Evolutionary conservation across 2,329 filamentous ascomycete genomes (phyloP).

Genomic region (Bretziella fagacearum): DNA sequence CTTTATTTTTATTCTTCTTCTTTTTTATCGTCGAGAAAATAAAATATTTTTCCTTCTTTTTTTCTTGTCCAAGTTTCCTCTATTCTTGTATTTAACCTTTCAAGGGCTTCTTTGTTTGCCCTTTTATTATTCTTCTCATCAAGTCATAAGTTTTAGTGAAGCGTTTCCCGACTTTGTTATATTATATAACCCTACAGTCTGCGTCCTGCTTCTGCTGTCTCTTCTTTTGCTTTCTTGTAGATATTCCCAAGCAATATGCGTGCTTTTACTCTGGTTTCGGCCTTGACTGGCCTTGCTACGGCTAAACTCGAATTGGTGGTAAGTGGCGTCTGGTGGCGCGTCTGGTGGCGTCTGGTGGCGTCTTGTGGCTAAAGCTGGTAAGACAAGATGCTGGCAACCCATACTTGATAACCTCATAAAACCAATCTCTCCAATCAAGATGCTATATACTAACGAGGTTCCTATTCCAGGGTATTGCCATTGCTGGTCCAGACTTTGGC

Average conservation of each 20-base stretch:
- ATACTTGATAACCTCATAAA: neutral
- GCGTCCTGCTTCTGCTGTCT: no score
- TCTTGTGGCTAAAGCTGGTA: no score
- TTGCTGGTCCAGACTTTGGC: slow-evolving; percentile 29
- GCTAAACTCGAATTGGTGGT: slow-evolving; percentile 9
- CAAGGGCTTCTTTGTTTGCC: neutral
- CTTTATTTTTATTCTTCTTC: neutral
- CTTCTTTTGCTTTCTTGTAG: neutral
- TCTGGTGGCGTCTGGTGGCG: neutral
- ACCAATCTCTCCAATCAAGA: neutral
- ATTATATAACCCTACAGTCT: no score
- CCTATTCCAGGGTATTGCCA: slow-evolving; percentile 21
- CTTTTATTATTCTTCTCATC: neutral
- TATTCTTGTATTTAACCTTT: neutral
- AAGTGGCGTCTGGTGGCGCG: neutral
- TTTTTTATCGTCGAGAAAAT: neutral
- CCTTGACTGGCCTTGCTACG: slow-evolving; percentile 9
- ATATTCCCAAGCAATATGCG: slow-evolving; percentile 2
- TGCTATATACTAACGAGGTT: neutral
- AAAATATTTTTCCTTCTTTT: neutral
- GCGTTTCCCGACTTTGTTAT: no score
- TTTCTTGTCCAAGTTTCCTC: neutral
- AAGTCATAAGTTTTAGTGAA: no score
- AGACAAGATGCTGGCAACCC: neutral
- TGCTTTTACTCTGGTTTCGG: neutral